These are phyloP conservation scores for Solanum raphanifolium DNA, from an alignment of 257 asterid genomes.

Conservation along the genomic window DNA sequence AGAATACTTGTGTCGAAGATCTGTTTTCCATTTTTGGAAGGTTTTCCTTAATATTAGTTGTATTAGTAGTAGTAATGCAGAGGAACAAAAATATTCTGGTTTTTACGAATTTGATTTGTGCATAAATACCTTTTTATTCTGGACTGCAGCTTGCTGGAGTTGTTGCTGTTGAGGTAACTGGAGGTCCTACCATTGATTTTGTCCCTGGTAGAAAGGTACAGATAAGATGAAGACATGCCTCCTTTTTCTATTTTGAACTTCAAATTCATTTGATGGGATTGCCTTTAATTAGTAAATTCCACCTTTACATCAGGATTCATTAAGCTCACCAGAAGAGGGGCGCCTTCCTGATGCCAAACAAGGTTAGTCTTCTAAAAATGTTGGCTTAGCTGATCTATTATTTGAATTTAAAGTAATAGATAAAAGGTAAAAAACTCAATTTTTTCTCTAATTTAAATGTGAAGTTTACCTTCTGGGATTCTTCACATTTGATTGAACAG, in stretches of 20 bases:
- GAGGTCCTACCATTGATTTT: constrained; percentile 69
- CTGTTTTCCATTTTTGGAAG: background rate
- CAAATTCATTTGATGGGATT: background rate
- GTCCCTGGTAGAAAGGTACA: constrained; percentile 74
- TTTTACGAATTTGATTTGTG: background rate
- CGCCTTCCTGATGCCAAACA: constrained; percentile 74
- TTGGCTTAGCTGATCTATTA: background rate
- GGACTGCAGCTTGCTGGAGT: constrained; percentile 72
- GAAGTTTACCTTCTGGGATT: background rate
- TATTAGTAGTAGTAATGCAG: background rate
- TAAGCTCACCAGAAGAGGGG: constrained; percentile 62
- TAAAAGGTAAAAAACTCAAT: background rate
- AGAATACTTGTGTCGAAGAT: background rate
- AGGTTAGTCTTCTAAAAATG: constrained; percentile 33
- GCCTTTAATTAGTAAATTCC: background rate
- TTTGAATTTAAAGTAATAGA: background rate
- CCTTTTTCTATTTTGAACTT: background rate
- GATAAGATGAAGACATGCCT: background rate
- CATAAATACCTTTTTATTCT: background rate
- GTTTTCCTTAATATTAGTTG: background rate
- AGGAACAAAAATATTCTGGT: background rate
- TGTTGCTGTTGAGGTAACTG: constrained; percentile 81
- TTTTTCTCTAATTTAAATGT: background rate
- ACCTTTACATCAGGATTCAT: constrained; percentile 40
- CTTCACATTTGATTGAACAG: background rate